Evolutionary conservation across 1,139 yeast genomes (phyloP).

Genomic region (Insectozyma bohioensis): DNA sequence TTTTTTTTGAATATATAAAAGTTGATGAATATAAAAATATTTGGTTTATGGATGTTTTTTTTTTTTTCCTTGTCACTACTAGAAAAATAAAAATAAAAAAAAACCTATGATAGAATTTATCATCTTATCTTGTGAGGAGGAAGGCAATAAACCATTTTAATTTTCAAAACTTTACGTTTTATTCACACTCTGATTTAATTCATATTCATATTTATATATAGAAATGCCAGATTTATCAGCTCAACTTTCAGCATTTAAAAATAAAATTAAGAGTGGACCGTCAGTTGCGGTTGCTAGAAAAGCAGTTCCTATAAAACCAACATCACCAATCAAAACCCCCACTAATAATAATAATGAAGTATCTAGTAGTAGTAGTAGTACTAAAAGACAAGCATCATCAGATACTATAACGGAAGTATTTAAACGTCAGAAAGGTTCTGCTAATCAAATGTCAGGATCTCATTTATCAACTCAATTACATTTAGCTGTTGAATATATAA

Average conservation of each 20-base stretch:
- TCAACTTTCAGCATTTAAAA: conserved; percentile 50
- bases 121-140: too few relatives aligned
- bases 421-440: conserved; percentile 35
- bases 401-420: conserved; percentile 36
- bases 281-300: conserved; percentile 39
- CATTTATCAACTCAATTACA: conserved; percentile 80
- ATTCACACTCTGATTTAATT: background rate
- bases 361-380: conserved; percentile 1
- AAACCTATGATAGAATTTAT: too few relatives aligned
- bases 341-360: conserved; percentile 9
- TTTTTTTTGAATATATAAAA: background rate
- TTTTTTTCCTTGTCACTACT: too few relatives aligned
- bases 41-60: too few relatives aligned
- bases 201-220: conserved; percentile 3
- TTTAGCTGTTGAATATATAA: conserved; percentile 85
- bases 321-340: conserved; percentile 9
- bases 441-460: conserved; percentile 42
- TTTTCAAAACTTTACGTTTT: conserved; percentile 1
- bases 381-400: conserved; percentile 16
- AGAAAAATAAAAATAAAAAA: background rate
- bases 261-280: conserved; percentile 49
- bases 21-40: background rate
- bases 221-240: conserved; percentile 49
- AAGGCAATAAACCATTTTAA: too few relatives aligned
- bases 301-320: conserved; percentile 16